Evolutionary conservation across 2,329 filamentous ascomycete species (phyloP).

Genomic region (Myriosclerotinia duriaeana): DNA sequence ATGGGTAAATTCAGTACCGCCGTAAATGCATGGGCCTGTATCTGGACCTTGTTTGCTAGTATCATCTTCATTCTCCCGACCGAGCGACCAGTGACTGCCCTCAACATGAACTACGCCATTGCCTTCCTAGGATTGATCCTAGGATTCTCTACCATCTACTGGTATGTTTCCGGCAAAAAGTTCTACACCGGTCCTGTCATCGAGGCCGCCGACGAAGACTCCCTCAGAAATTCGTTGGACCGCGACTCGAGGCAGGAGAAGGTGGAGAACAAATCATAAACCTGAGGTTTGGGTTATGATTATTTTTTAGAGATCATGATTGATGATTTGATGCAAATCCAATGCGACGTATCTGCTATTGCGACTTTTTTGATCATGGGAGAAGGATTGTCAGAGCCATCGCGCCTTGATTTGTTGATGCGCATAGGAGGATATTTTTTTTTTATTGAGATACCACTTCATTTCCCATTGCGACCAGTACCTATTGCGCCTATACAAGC

Average conservation of each 20-base stretch:
- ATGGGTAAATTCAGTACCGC: conserved; percentile 46
- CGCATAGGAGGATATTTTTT: neutral
- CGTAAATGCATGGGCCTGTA: conserved; percentile 51
- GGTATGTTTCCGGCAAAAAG: conserved; percentile 47
- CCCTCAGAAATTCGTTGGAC: conserved; percentile 12
- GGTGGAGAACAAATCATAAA: conserved; percentile 18
- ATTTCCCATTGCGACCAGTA: conserved; percentile 15
- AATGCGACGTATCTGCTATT: conserved; percentile 18
- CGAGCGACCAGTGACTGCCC: conserved; percentile 46
- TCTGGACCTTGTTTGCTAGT: conserved; percentile 54
- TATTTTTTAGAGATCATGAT: conserved; percentile 19
- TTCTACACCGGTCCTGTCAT: conserved; percentile 51
- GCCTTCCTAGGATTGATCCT: conserved; percentile 51
- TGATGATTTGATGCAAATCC: conserved; percentile 20
- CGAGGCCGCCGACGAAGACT: conserved; percentile 33
- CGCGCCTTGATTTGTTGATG: conserved; percentile 16
- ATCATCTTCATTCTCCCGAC: conserved; percentile 57
- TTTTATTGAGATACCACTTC: conserved; percentile 14
- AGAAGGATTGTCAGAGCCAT: neutral
- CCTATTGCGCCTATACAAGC: conserved; percentile 8
- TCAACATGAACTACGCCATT: conserved; percentile 56
- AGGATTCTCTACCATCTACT: conserved; percentile 47
- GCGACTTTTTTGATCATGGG: neutral
- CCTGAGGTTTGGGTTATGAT: conserved; percentile 22
- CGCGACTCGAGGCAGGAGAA: conserved; percentile 22